These are phyloP conservation scores for Tolypocladium ovalisporum DNA, from an alignment of 2,329 filamentous ascomycete species.

Conservation along the genomic window DNA sequence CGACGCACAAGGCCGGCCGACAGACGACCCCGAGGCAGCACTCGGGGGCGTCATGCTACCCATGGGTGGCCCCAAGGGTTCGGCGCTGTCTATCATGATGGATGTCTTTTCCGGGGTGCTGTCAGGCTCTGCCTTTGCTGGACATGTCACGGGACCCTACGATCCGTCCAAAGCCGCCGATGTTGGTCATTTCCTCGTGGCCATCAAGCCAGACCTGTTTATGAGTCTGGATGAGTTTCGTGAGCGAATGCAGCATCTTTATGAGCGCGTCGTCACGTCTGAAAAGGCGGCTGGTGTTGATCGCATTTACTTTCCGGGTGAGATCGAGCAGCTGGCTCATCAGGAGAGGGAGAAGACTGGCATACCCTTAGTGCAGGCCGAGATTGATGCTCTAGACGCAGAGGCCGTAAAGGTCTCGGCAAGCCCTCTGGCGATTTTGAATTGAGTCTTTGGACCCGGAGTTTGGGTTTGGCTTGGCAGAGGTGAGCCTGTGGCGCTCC, in stretches of 20 bases:
- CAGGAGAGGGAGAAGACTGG: slow-evolving; percentile 39
- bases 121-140: slow-evolving; percentile 68
- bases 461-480: background rate
- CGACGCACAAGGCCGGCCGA: slow-evolving; percentile 56
- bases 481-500: too few relatives aligned
- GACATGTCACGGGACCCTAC: slow-evolving; percentile 66
- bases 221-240: slow-evolving; percentile 61
- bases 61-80: slow-evolving; percentile 78
- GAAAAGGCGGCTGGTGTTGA: slow-evolving; percentile 46
- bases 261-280: slow-evolving; percentile 39
- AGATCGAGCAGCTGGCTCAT: slow-evolving; percentile 47
- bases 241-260: slow-evolving; percentile 45
- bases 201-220: slow-evolving; percentile 65
- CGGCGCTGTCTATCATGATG: slow-evolving; percentile 73
- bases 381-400: slow-evolving; percentile 43
- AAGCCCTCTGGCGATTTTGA: slow-evolving; percentile 4
- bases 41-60: slow-evolving; percentile 73
- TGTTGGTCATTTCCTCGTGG: slow-evolving; percentile 65
- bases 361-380: slow-evolving; percentile 47
- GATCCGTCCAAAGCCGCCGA: slow-evolving; percentile 57
- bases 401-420: slow-evolving; percentile 37
- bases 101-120: slow-evolving; percentile 75
- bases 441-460: background rate
- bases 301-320: slow-evolving; percentile 49
- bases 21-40: slow-evolving; percentile 60